Evolutionary conservation across 2,329 filamentous ascomycete species (phyloP).

Genomic region (Fusarium nanum): DNA sequence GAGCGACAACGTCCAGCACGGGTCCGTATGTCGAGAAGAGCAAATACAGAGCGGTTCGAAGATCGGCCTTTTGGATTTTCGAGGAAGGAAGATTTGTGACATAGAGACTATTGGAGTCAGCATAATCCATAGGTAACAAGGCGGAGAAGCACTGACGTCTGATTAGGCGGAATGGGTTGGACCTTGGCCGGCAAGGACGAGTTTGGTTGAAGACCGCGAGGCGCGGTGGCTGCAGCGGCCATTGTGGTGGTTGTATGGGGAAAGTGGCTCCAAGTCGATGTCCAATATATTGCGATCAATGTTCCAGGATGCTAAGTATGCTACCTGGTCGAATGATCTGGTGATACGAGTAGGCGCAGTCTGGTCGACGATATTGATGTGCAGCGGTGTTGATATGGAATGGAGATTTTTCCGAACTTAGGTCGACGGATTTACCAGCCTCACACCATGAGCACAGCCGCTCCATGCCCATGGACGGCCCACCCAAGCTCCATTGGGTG

Average conservation of each 20-base stretch:
- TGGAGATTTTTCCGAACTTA: slow-evolving; percentile 47
- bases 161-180: slow-evolving; percentile 73
- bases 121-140: neutral
- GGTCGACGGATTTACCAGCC: slow-evolving; percentile 36
- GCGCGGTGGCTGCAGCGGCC: slow-evolving; percentile 53
- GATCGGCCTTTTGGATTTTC: slow-evolving; percentile 89
- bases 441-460: slow-evolving; percentile 29
- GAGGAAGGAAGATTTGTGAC: slow-evolving; percentile 85
- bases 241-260: slow-evolving; percentile 41
- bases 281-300: neutral
- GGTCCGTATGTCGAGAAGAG: slow-evolving; percentile 94
- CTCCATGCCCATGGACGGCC: slow-evolving; percentile 21
- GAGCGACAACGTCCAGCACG: slow-evolving; percentile 88
- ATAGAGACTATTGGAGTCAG: slow-evolving; percentile 74
- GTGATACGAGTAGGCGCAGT: slow-evolving; percentile 19
- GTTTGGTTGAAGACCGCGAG: slow-evolving; percentile 55
- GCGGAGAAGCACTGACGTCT: slow-evolving; percentile 69
- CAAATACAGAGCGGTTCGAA: slow-evolving; percentile 89
- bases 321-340: slow-evolving; percentile 7
- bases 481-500: slow-evolving; percentile 43
- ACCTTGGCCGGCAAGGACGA: slow-evolving; percentile 62
- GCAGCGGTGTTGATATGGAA: slow-evolving; percentile 35
- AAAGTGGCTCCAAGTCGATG: neutral
- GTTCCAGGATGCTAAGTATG: neutral
- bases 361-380: slow-evolving; percentile 19